Evolutionary conservation across 2,329 filamentous ascomycete genomes (phyloP), one percentile per base, ranked within the genome.

Genomic region (Claviceps spartinae): DNA sequence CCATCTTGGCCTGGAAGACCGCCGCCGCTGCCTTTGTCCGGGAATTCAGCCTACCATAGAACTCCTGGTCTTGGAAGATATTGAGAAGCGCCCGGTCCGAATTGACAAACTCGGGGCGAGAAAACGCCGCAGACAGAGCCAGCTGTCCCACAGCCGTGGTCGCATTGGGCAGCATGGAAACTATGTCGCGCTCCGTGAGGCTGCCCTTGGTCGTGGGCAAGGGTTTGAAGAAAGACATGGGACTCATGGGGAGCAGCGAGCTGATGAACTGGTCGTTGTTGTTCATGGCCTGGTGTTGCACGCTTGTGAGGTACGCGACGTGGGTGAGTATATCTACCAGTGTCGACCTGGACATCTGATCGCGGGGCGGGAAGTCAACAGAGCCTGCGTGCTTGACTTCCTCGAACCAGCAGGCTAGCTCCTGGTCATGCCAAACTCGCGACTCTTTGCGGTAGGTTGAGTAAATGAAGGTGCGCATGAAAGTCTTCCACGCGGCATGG

Each of bases 321-420:
- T 61, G 71, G 1, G 71, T 69, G 9, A 75, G 62, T n/a, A 72
- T 57, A 40, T 68, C 66, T 48, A 71, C 60, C 7, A 74, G 63
- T 1, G 61, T 51, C 14, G 43, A 59, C 37, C 61, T 55, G n/a
- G 41, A 50, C 8, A 51, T 54, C 2, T 59, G 58, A 0, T 53
- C 34, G 30, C 57, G 54, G 9, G 59, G 53, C n/a, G 69, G 71
- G 59, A 75, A 73, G 58, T 74, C 69, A 34, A 69, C 58, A 1
- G 64, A 65, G 51, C 63, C 48, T 0, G 71, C 71, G 1, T 57
- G 53, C 48, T 61, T 65, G 24, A 67, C 68, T 61, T 76, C 72
- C 1, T 49, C 45, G 30, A 72, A 63, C 72, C 72, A 76, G n/a
- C 62, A 62, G 51, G 70, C 66, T 1, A 76, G 58, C 53, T 76